Evolutionary conservation across 345 rosid species (phyloP), one percentile per base, ranked within the genome.

Genomic region (Carallia pectinifolia): DNA sequence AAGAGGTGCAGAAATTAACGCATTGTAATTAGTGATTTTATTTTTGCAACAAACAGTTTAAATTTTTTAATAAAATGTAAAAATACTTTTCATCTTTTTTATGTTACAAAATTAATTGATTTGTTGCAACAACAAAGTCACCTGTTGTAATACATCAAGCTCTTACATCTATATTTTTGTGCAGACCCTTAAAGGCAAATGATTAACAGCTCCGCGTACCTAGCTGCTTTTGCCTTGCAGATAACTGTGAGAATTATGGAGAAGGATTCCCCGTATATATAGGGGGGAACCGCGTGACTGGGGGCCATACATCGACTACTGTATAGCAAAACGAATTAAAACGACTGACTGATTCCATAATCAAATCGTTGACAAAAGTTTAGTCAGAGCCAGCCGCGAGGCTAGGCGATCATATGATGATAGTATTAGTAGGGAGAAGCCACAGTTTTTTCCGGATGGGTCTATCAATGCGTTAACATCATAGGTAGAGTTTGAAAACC

Each of bases 331-430:
- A 30, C 27, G 50, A 58, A 65, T 70, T 33, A 38, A 50, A 10
- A 16, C 64, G 27, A 48, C 33, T 66, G 74, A 77, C 75, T 65
- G 10, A 64, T 61, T 72, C 54, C 39, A 23, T 10, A 59, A 48
- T 55, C 54, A 75, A 66, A 66, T 60, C 74, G 82, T 78, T 69
- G 82, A 75, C 76, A 63, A 75, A 61, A 29, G 3, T 38, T 23
- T 58, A 75, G 68, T 68, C 74, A 74, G 68, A 61, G 29, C 31
- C 37, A 55, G 29, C 31, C 37, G 47, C 48, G 7, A 63, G n/a
- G 10, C 6, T 7, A 12, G 30, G n/a, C n/a, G 54, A 36, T 12
- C 17, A 53, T 39, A 54, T 69, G 59, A 38, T 53, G 55, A 33
- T 39, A 34, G 68, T 69, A 17, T 23, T 39, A 34, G 68, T 69